Evolutionary conservation across 495 filamentous ascomycete genomes (phyloP), one percentile per base, ranked within the genome.

Genomic region (Lindgomyces ingoldianus): DNA sequence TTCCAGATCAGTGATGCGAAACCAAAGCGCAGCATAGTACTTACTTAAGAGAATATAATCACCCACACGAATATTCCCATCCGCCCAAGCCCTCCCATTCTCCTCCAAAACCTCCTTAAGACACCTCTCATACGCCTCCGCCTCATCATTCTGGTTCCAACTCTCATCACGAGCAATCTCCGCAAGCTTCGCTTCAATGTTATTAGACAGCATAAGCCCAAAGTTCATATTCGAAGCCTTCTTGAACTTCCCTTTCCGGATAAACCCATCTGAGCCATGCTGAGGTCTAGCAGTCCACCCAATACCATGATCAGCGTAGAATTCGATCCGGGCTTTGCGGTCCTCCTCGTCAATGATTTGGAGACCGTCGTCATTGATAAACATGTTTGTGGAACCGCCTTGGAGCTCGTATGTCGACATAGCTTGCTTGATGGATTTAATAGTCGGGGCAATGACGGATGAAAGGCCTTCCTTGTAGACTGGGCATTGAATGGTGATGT

Each of bases 171-270:
- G 69, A 3, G 67, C 22, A 21, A 76, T 42, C 36, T 65, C 51
- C 9, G 62, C 57, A 10, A 89, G 78, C 64, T 83, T 84, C 0
- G 83, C 83, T 69, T 88, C 86, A 39, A 88, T 81, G 12, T 81
- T 78, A 53, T 81, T 82, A 67, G 81, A 84, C 36, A 86, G 69
- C 74, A 78, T 79, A 68, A 88, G 70, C 9, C 81, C 84, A 52
- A 84, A 89, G 70, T 89, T 89, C 86, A 89, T 89, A 73, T 89
- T 88, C 22, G 85, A 87, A 27, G 86, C 86, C 60, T 88, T 89
- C 77, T 89, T 89, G 77, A 89, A 89, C 72, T 88, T 88, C 46
- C 86, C 86, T 10, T 82, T 76, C 9, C 86, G 80, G 22, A 85
- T 58, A 70, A 87, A 89, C 2, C 68, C 71, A 48, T 81, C 81